Evolutionary conservation across 2,329 filamentous ascomycete species (phyloP), one percentile per base, ranked within the genome.

Genomic region (Penicillium brevicompactum): DNA sequence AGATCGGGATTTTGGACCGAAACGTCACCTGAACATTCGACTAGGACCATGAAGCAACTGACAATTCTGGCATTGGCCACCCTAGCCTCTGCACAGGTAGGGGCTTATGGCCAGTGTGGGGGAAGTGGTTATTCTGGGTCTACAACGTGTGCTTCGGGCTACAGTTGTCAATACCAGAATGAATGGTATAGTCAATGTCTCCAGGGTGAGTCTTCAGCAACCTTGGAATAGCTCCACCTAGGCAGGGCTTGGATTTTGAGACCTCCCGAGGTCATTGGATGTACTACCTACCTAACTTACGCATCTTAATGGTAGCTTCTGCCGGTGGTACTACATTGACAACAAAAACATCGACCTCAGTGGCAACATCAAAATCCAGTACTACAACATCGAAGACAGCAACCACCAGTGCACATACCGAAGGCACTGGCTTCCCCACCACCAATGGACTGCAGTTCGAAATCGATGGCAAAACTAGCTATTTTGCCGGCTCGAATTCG

Each of bases 401-500:
- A 9, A 59, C 57, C 18, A 46, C 59, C 5, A 55, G 41, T 16
- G 32, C 42, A 9, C 51, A 32, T 22, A 1, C 50, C 14, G 21
- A 9, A 7, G 41, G 32, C 14, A 50, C 50, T 11, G 42, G 32
- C 3, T 70, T 70, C 46, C 46, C 66, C 11, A 64, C 50, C 14
- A 66, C 60, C 2, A 65, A 60, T 10, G 68, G 65, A 4, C 57
- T 69, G 1, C 57, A 69, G 2, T 78, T 78, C 60, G 65, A 67
- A 37, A 76, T 78, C 47, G 70, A 76, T 52, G 73, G 74, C 30
- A 61, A 70, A 52, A 67, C 70, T 13, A 67, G 69, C 51, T 78
- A 81, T 61, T 81, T 74, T 58, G 76, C 77, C 4, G 81, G 74
- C 10, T 80, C 79, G 2, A 83, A 83, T 62, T 70, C 76, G 4